phyloP scores from a whole-genome alignment of 345 rosid genomes.

The Hypericum perforatum region DNA sequence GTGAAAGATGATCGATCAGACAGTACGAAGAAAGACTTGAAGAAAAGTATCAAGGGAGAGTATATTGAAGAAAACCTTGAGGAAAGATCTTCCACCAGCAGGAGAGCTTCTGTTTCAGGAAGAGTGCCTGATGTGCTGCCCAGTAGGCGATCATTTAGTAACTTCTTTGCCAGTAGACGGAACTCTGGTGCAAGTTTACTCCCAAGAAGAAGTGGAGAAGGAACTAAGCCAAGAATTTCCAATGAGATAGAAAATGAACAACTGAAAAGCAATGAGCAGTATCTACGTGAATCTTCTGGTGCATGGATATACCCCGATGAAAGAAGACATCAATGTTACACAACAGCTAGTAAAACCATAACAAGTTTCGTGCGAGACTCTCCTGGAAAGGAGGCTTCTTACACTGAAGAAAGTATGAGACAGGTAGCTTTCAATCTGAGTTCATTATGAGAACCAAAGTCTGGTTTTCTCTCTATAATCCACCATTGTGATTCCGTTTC shows the following conservation, averaged over 20 bases:
- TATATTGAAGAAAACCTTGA: constrained; percentile 9
- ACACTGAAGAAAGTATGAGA: constrained; percentile 15
- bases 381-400: constrained; percentile 15
- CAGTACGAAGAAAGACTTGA: constrained; percentile 10
- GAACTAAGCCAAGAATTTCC: constrained; percentile 14
- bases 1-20: not conserved
- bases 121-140: constrained; percentile 17
- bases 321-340: constrained; percentile 29
- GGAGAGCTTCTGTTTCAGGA: constrained; percentile 24
- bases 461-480: no score
- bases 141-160: constrained; percentile 16
- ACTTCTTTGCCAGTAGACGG: constrained; percentile 18
- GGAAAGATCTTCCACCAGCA: constrained; percentile 15
- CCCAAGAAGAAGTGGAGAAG: constrained; percentile 17
- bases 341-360: constrained; percentile 33
- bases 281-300: constrained; percentile 24
- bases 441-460: no score
- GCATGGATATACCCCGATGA: constrained; percentile 71
- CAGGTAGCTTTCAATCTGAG: constrained; percentile 29
- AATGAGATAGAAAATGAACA: constrained; percentile 18
- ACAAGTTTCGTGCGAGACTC: constrained; percentile 27
- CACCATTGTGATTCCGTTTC: no score
- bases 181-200: constrained; percentile 14
- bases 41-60: constrained; percentile 8
- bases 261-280: constrained; percentile 14